phyloP scores from a whole-genome alignment of 164 flowering plant genomes.

The Chloranthus sessilifolius region DNA sequence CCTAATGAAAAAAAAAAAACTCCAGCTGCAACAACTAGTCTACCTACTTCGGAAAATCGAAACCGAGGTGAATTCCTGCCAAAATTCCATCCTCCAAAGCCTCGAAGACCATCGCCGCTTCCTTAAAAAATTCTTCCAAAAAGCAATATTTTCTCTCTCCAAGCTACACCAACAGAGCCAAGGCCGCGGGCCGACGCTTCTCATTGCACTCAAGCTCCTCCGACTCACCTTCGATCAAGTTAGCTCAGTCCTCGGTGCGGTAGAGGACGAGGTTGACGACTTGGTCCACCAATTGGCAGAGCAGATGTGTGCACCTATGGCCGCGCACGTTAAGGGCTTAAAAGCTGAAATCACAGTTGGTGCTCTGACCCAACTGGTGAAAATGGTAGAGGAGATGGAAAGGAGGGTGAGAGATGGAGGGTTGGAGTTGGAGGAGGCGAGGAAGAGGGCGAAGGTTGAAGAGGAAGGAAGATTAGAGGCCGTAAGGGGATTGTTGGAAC shows the following conservation, averaged over 20 bases:
- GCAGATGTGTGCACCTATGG: conserved; percentile 43
- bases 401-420: conserved; percentile 17
- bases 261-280: conserved; percentile 35
- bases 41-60: conserved; percentile 35
- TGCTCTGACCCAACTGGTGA: conserved; percentile 19
- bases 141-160: conserved; percentile 21
- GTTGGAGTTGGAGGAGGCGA: conserved; percentile 33
- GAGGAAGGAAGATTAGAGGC: conserved; percentile 29
- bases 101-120: conserved; percentile 20
- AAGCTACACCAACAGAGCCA: conserved; percentile 16
- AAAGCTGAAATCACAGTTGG: conserved; percentile 32
- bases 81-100: conserved; percentile 25
- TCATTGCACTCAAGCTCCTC: conserved; percentile 25
- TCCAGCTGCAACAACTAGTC: conserved; percentile 32
- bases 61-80: conserved; percentile 30
- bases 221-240: conserved; percentile 22
- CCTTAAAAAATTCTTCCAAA: conserved; percentile 28
- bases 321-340: conserved; percentile 30
- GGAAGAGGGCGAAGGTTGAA: conserved; percentile 24
- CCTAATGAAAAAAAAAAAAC: conserved; percentile 27
- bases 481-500: conserved; percentile 23
- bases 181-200: conserved; percentile 15
- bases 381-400: conserved; percentile 37
- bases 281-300: conserved; percentile 26
- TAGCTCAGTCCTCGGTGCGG: conserved; percentile 25